Conservation (phyloP, 495 filamentous ascomycete species). For the Cercophora newfieldiana region DNA sequence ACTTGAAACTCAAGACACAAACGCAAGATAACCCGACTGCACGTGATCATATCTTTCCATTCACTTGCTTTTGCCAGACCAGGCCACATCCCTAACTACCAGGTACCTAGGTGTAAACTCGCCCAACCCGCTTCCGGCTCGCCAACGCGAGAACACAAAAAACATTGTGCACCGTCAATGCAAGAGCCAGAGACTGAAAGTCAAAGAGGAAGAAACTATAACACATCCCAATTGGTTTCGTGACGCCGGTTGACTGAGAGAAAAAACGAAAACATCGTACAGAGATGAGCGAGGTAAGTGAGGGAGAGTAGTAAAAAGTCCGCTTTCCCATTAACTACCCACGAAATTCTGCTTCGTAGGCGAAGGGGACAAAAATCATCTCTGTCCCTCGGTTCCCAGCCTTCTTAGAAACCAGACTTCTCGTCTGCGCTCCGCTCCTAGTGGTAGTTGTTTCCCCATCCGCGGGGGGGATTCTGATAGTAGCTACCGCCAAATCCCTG, state of each 20-base stretch:
- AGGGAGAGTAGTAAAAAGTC: background rate
- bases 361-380: background rate
- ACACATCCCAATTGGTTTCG: conserved; percentile 10
- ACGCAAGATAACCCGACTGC: background rate
- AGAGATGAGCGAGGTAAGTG: conserved; percentile 1
- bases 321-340: background rate
- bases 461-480: conserved; percentile 54
- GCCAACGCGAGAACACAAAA: conserved; percentile 4
- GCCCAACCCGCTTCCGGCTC: background rate
- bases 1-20: background rate
- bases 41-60: background rate
- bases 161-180: conserved; percentile 6
- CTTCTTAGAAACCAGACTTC: background rate
- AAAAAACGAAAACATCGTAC: background rate
- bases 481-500: conserved; percentile 52
- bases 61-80: background rate
- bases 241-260: conserved; percentile 7
- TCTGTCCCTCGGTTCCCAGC: background rate
- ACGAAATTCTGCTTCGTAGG: background rate
- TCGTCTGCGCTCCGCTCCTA: conserved; percentile 23
- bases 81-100: conserved; percentile 6
- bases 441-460: conserved; percentile 72
- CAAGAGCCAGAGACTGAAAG: conserved; percentile 16
- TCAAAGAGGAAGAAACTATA: conserved; percentile 17
- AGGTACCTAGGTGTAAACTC: background rate